phyloP scores from a whole-genome alignment of 176 grass and related monocot genomes.

The Poa annua region DNA sequence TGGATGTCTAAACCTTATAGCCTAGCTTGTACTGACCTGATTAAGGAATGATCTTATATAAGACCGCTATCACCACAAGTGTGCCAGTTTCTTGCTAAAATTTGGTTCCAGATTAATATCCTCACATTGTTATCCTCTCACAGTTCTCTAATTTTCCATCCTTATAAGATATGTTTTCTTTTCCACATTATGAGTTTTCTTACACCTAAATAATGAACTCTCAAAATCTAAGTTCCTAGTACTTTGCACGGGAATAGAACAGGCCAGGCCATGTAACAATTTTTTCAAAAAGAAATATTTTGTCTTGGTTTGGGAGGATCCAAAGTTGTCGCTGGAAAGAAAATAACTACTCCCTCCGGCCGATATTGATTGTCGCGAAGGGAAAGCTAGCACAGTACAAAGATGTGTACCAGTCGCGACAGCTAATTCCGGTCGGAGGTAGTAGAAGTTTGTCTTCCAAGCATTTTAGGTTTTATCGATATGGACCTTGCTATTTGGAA shows the following conservation, averaged over 20 bases:
- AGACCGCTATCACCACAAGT: not conserved
- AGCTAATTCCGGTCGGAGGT: too few relatives aligned
- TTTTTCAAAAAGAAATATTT: not conserved
- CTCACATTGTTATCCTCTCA: not conserved
- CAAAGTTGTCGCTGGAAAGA: not conserved
- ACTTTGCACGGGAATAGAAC: not conserved
- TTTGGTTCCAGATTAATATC: not conserved
- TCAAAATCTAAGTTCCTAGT: not conserved
- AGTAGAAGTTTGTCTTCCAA: too few relatives aligned
- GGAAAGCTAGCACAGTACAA: too few relatives aligned
- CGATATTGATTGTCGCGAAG: too few relatives aligned
- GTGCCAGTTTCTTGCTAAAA: not conserved
- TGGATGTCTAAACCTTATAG: not conserved
- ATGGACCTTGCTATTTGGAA: too few relatives aligned
- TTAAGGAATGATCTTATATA: not conserved
- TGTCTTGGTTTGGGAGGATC: not conserved
- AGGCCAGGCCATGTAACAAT: not conserved
- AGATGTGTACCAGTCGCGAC: too few relatives aligned
- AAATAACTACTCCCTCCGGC: too few relatives aligned
- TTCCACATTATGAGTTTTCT: not conserved
- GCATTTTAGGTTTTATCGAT: too few relatives aligned
- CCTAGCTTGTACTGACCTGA: not conserved
- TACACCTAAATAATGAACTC: not conserved
- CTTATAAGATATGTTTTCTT: not conserved
- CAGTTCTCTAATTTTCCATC: not conserved